Evolutionary conservation across 352 stramenopile species (phyloP), one percentile per base, ranked within the genome.

Genomic region (Vaucheria bursata): DNA sequence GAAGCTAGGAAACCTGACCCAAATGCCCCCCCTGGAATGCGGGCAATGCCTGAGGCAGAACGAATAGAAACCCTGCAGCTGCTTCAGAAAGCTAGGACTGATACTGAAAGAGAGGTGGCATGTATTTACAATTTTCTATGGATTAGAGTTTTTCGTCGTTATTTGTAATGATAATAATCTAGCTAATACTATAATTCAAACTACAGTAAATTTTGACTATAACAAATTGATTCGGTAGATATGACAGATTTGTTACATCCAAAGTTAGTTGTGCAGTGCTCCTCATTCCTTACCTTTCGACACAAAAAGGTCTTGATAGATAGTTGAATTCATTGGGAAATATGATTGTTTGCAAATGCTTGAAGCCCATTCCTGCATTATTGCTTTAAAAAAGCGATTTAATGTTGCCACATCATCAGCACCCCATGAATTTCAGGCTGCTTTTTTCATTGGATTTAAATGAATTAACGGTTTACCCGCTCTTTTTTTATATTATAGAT

Each of bases 11-110:
- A 86, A 7, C 89, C 89, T 0, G 90, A 95, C 77, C 90, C 90
- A 0, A 87, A 93, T 65, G 94, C 90, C 69, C 91, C 91, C 2
- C 88, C 87, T 5, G 91, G 91, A 0, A 95, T 95, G 91, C 80
- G 89, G 67, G 74, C 85, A 5, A 88, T 96, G 32, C 87, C 87
- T 35, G 89, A 96, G 70, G 88, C 90, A 5, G 90, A 95, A 50
- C 85, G 90, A 0, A 49, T 91, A 18, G 82, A 86, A 0, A 94
- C 90, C 1, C 78, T 94, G 4, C 39, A 71, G 1, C 86, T 92
- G 8, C 84, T 95, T 39, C 82, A 79, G 25, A 82, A 91, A 35
- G 92, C 71, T 40, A 79, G 90, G 8, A 83, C 86, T 25, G 85
- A 91, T 50, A 84, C 87, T 0, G 85, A 90, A 45, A 6, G 29